Evolutionary conservation across 441 rosid species (phyloP).

Genomic region (Pelargonium fulgidum): DNA sequence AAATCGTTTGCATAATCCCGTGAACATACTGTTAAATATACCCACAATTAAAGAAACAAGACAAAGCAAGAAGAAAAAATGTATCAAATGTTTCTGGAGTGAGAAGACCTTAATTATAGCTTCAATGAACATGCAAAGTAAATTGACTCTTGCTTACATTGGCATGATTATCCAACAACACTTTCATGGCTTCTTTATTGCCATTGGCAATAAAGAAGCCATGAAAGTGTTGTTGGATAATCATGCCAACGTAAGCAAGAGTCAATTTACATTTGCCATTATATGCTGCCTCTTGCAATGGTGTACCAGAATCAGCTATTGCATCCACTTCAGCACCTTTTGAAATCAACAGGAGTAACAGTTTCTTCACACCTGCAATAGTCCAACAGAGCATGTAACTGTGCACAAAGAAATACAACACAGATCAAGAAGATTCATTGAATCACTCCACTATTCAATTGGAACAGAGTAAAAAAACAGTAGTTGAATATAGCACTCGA

Average conservation of each 20-base stretch:
- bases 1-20: background rate
- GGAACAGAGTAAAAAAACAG: background rate
- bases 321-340: constrained; percentile 22
- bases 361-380: constrained; percentile 18
- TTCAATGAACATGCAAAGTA: background rate
- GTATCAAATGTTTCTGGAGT: background rate
- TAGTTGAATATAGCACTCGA: background rate
- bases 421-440: background rate
- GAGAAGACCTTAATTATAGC: background rate
- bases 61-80: background rate
- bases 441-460: background rate
- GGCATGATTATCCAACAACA: constrained; percentile 20
- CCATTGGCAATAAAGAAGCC: constrained; percentile 8
- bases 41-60: background rate
- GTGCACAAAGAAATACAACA: background rate
- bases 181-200: constrained; percentile 11
- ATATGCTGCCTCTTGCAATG: constrained; percentile 9
- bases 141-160: constrained; percentile 11
- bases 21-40: background rate
- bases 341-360: constrained; percentile 10
- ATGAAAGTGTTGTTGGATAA: constrained; percentile 18
- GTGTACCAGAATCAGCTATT: constrained; percentile 14
- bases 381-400: background rate
- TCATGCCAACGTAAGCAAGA: constrained; percentile 19
- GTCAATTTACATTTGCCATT: background rate